A percentile compares a stretch with the other conserved stretches of the same genome.
These are phyloP conservation scores for Andrographis paniculata DNA, from an alignment of 305 asterid species.

Conservation along the genomic window DNA sequence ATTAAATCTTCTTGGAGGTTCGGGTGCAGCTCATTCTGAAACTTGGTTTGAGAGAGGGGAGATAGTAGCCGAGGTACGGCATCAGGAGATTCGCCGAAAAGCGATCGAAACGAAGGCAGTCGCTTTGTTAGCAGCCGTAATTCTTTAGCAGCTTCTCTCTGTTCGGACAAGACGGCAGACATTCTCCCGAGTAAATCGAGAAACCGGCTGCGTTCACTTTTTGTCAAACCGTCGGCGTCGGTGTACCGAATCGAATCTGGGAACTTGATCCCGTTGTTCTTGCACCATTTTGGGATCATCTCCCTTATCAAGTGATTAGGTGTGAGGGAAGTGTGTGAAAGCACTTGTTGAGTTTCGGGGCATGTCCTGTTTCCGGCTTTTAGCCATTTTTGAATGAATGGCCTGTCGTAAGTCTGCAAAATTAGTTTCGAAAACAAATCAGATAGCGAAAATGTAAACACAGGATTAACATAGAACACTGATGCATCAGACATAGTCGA, in stretches of 20 bases:
- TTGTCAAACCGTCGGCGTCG: slow-evolving; percentile 24
- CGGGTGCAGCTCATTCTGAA: slow-evolving; percentile 12
- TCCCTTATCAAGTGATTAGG: slow-evolving; percentile 45
- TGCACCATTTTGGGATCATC: slow-evolving; percentile 48
- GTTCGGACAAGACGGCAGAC: slow-evolving; percentile 26
- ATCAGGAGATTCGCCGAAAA: slow-evolving; percentile 30
- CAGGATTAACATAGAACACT: no score
- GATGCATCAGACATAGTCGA: no score
- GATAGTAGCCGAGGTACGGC: slow-evolving; percentile 32
- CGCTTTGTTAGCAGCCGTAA: slow-evolving; percentile 34
- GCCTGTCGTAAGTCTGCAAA: slow-evolving; percentile 58
- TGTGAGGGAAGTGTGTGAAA: slow-evolving; percentile 41
- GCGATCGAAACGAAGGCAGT: slow-evolving; percentile 34
- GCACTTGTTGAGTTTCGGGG: slow-evolving; percentile 57
- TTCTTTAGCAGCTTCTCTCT: slow-evolving; percentile 39
- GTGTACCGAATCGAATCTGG: slow-evolving; percentile 27
- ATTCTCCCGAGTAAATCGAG: slow-evolving; percentile 26
- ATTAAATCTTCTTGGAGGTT: slow-evolving; percentile 49
- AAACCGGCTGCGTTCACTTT: slow-evolving; percentile 35
- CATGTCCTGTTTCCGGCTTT: slow-evolving; percentile 50
- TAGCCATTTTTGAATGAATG: slow-evolving; percentile 49
- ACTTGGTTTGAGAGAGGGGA: slow-evolving; percentile 25
- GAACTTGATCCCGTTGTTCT: slow-evolving; percentile 33
- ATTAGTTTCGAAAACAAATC: slow-evolving; percentile 4
- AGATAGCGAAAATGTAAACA: background rate